A percentile compares a stretch with the other conserved stretches of the same genome.
These are phyloP conservation scores for Wolfiporia cocos DNA, from an alignment of 1,284 basidiomycete species.

Conservation along the genomic window DNA sequence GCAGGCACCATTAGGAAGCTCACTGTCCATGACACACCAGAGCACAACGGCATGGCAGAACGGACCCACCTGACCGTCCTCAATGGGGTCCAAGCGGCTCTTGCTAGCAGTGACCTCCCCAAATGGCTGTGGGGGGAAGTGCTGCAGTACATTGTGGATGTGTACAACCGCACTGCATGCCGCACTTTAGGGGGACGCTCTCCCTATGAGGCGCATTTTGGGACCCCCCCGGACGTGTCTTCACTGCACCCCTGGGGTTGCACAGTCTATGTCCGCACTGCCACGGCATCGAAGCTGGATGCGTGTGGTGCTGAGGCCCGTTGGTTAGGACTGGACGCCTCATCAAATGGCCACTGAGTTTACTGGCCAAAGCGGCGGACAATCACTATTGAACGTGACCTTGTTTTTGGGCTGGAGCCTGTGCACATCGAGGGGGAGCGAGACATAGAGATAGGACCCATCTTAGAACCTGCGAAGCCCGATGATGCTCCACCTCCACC, in stretches of 20 bases:
- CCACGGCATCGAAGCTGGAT: not conserved
- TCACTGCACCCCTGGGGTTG: not conserved
- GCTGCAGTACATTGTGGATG: slow-evolving; percentile 24
- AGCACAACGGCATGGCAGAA: slow-evolving; percentile 33
- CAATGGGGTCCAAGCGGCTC: slow-evolving; percentile 12
- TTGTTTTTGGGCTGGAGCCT: slow-evolving; percentile 8
- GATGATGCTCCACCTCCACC: not conserved
- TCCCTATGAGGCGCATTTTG: not conserved
- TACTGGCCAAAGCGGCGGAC: slow-evolving; percentile 27
- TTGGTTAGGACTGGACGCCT: slow-evolving; percentile 26
- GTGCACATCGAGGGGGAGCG: too few relatives aligned
- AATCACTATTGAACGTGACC: slow-evolving; percentile 28
- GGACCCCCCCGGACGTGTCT: not conserved
- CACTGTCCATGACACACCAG: slow-evolving; percentile 2
- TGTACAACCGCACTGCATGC: slow-evolving; percentile 27
- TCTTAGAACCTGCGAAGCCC: not conserved
- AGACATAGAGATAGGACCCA: not conserved
- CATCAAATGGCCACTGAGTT: slow-evolving; percentile 26
- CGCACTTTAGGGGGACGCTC: slow-evolving; percentile 3
- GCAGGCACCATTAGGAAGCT: slow-evolving; percentile 9
- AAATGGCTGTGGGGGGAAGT: slow-evolving; percentile 34
- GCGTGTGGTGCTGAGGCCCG: slow-evolving; percentile 6
- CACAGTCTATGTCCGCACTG: not conserved
- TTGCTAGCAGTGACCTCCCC: slow-evolving; percentile 22
- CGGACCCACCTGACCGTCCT: slow-evolving; percentile 14